Evolutionary conservation across 1,284 basidiomycete species (phyloP).

Genomic region (Austroboletus niveus): DNA sequence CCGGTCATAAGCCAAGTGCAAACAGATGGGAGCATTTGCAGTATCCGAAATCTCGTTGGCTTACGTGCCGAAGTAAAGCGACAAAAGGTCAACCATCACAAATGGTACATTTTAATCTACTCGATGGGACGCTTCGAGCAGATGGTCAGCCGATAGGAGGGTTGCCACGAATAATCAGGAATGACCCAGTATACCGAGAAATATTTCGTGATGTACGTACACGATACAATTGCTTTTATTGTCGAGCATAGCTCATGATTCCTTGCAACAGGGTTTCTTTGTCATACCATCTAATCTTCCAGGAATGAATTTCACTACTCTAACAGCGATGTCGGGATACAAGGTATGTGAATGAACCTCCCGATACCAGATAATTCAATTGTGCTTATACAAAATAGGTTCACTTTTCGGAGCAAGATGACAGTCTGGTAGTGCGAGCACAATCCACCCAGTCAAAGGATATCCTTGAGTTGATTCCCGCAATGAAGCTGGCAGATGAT

Average conservation of each 20-base stretch:
- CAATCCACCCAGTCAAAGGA: background rate
- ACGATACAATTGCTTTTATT: background rate
- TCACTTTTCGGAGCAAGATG: slow-evolving; percentile 8
- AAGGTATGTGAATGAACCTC: background rate
- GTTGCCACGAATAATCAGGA: slow-evolving; percentile 35
- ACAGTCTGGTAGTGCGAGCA: slow-evolving; percentile 31
- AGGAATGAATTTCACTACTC: background rate
- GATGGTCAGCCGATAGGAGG: slow-evolving; percentile 39
- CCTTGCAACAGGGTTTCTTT: slow-evolving; percentile 33
- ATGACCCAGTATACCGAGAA: background rate
- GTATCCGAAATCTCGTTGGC: background rate
- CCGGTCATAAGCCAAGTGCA: slow-evolving; percentile 3
- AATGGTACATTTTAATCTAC: background rate
- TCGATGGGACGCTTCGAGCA: background rate
- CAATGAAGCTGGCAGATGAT: slow-evolving; percentile 31
- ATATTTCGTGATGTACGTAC: slow-evolving; percentile 1
- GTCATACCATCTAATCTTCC: background rate
- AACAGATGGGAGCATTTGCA: background rate
- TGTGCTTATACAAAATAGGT: background rate
- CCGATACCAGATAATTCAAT: too few species aligned
- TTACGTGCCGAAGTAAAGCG: background rate
- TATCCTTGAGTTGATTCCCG: slow-evolving; percentile 38
- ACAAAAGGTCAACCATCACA: background rate
- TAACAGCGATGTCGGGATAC: background rate
- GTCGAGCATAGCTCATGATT: background rate